These are phyloP conservation scores for Lepraria neglecta DNA, from an alignment of 495 filamentous ascomycete species.

Conservation along the genomic window DNA sequence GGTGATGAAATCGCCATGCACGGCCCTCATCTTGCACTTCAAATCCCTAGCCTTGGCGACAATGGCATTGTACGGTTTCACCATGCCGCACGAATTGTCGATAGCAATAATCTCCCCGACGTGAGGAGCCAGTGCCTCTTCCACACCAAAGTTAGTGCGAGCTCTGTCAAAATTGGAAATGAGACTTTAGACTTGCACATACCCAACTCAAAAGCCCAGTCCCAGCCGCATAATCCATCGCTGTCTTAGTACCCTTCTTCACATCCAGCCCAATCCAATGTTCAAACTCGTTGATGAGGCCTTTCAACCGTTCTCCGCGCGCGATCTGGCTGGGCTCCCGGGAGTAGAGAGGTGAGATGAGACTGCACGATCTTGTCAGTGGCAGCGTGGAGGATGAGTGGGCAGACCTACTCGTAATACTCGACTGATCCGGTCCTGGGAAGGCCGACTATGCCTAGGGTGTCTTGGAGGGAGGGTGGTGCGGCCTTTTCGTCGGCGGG, in stretches of 20 bases:
- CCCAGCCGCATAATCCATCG: constrained; percentile 1
- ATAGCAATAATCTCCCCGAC: neutral
- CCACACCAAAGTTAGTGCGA: neutral
- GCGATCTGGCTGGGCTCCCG: neutral
- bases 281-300: neutral
- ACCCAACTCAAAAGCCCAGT: neutral
- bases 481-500: too few species aligned
- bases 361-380: neutral
- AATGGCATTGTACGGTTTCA: neutral
- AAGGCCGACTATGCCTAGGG: too few species aligned
- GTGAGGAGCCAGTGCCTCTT: neutral
- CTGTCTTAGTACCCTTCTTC: neutral
- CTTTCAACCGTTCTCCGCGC: neutral
- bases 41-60: neutral
- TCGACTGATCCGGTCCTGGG: neutral
- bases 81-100: neutral
- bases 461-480: too few species aligned
- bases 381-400: neutral
- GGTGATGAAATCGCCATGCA: neutral
- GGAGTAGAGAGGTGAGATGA: neutral
- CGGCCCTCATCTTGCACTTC: neutral
- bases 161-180: too few species aligned
- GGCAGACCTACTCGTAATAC: neutral
- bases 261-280: neutral
- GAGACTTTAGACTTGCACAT: neutral